phyloP scores from a whole-genome alignment of 345 rosid genomes.

The Acer yangbiense region DNA sequence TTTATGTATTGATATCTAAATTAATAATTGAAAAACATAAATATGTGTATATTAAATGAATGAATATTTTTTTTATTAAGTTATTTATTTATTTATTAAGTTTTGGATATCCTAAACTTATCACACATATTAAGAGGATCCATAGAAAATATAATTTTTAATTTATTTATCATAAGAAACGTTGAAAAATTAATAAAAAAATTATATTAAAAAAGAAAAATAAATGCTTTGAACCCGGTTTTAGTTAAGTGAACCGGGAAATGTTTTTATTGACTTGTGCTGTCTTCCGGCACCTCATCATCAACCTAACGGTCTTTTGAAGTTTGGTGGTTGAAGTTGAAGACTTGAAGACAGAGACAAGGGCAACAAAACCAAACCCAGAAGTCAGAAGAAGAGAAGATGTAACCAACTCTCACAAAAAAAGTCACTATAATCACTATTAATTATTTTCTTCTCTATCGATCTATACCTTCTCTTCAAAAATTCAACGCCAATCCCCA shows the following conservation, averaged over 20 bases:
- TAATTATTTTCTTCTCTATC: constrained; percentile 5
- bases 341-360: not conserved
- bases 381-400: not conserved
- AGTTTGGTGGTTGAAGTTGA: constrained; percentile 51
- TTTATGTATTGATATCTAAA: too few relatives aligned
- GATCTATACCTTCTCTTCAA: constrained; percentile 43
- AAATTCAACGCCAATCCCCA: constrained; percentile 19
- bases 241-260: not conserved
- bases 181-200: too few relatives aligned
- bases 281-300: not conserved
- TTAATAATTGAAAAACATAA: too few relatives aligned
- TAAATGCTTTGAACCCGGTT: too few relatives aligned
- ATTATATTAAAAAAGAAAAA: too few relatives aligned
- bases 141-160: too few relatives aligned
- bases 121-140: too few relatives aligned
- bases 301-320: constrained; percentile 59
- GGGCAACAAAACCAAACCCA: not conserved
- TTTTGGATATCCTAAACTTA: too few relatives aligned
- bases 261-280: not conserved
- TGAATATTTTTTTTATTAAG: too few relatives aligned
- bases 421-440: not conserved
- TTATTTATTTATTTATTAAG: too few relatives aligned
- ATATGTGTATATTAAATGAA: too few relatives aligned
- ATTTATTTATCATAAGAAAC: too few relatives aligned
- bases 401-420: not conserved